These are phyloP conservation scores for Pugionium dolabratum DNA, from an alignment of 345 rosid genomes.

Conservation along the genomic window DNA sequence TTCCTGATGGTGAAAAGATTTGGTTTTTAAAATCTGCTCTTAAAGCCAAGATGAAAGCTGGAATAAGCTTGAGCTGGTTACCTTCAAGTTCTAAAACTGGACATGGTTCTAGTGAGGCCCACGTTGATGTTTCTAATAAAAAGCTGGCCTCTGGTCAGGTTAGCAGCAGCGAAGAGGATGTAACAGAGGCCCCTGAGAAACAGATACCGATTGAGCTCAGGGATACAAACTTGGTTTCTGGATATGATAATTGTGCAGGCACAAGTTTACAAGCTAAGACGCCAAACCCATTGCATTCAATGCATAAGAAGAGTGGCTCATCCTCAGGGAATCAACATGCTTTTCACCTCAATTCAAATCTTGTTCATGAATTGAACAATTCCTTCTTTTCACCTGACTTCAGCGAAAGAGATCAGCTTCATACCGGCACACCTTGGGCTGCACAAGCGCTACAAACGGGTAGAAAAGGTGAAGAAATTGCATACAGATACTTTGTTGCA, in stretches of 20 bases:
- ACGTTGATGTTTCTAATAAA: slow-evolving; percentile 44
- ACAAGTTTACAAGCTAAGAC: slow-evolving; percentile 22
- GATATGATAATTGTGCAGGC: slow-evolving; percentile 33
- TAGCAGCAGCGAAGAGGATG: slow-evolving; percentile 37
- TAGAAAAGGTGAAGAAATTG: slow-evolving; percentile 69
- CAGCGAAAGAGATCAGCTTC: slow-evolving; percentile 54
- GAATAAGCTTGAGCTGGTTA: slow-evolving; percentile 61
- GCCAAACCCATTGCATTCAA: slow-evolving; percentile 23
- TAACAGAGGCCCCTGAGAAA: slow-evolving; percentile 20
- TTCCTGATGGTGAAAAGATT: slow-evolving; percentile 64
- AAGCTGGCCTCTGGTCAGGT: slow-evolving; percentile 35
- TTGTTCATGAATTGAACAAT: slow-evolving; percentile 39
- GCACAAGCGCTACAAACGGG: slow-evolving; percentile 58
- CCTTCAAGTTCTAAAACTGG: slow-evolving; percentile 72
- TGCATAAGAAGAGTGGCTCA: slow-evolving; percentile 24
- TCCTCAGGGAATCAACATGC: slow-evolving; percentile 28
- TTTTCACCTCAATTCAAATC: slow-evolving; percentile 37
- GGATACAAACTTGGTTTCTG: slow-evolving; percentile 44
- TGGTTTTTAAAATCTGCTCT: slow-evolving; percentile 60
- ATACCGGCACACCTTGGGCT: slow-evolving; percentile 48
- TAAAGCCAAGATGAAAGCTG: slow-evolving; percentile 49
- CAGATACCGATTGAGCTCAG: slow-evolving; percentile 37
- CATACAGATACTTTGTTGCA: slow-evolving; percentile 55
- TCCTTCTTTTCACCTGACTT: slow-evolving; percentile 34
- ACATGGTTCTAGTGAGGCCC: slow-evolving; percentile 49